Percentiles rank a stretch among this genome's conserved stretches.
These are phyloP conservation scores for Candida dendrica DNA, from an alignment of 805 yeast species.

Conservation along the genomic window DNA sequence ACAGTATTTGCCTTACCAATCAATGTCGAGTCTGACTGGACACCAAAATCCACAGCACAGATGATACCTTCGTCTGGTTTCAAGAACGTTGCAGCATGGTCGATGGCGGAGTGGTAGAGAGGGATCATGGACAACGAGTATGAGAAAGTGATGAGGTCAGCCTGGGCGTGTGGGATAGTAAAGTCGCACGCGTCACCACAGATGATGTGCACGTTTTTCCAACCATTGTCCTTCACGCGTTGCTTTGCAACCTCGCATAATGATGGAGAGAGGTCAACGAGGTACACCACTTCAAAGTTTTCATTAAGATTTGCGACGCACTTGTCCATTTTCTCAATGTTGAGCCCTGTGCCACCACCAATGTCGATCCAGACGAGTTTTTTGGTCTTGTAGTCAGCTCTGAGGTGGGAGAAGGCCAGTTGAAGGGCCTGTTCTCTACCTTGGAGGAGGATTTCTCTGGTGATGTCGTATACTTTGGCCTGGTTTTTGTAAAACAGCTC, in stretches of 20 bases:
- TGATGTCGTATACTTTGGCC: slow-evolving; percentile 69
- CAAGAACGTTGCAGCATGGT: slow-evolving; percentile 49
- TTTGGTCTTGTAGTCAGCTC: slow-evolving; percentile 20
- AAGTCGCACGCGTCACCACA: slow-evolving; percentile 76
- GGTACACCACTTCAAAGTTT: slow-evolving; percentile 57
- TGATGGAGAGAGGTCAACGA: slow-evolving; percentile 73
- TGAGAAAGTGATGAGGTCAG: slow-evolving; percentile 73
- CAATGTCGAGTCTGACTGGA: slow-evolving; percentile 57
- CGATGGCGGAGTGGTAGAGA: slow-evolving; percentile 70
- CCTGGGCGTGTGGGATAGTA: slow-evolving; percentile 39
- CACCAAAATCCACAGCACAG: slow-evolving; percentile 75
- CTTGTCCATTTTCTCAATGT: slow-evolving; percentile 68
- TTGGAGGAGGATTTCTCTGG: slow-evolving; percentile 57
- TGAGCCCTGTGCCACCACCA: slow-evolving; percentile 85
- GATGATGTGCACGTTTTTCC: slow-evolving; percentile 57
- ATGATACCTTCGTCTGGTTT: slow-evolving; percentile 51
- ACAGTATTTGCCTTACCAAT: slow-evolving; percentile 66
- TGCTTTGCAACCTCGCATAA: slow-evolving; percentile 64
- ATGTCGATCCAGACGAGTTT: slow-evolving; percentile 68
- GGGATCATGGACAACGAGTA: slow-evolving; percentile 86
- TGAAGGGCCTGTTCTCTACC: slow-evolving; percentile 64
- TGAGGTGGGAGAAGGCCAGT: slow-evolving; percentile 52
- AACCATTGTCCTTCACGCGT: slow-evolving; percentile 41
- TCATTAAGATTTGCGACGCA: slow-evolving; percentile 27
- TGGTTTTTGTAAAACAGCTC: slow-evolving; percentile 72